Evolutionary conservation across 495 filamentous ascomycete genomes (phyloP).

Genomic region (Talaromyces ruber): DNA sequence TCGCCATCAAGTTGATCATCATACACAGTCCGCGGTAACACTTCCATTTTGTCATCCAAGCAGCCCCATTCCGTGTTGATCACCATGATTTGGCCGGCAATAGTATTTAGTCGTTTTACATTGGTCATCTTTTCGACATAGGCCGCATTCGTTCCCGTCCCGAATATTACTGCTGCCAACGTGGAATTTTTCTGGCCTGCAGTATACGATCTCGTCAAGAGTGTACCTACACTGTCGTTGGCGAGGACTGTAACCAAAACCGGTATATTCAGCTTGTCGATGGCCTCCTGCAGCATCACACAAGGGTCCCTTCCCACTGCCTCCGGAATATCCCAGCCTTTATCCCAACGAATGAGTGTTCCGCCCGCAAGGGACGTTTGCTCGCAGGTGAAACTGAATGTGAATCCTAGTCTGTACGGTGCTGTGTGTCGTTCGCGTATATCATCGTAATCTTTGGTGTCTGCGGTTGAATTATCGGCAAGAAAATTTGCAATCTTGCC

Average conservation of each 20-base stretch:
- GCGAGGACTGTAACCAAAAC: conserved; percentile 13
- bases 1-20: conserved; percentile 69
- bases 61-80: conserved; percentile 23
- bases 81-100: conserved; percentile 11
- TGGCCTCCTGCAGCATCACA: conserved; percentile 14
- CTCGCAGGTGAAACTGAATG: conserved; percentile 16
- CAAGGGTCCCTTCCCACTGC: conserved; percentile 13
- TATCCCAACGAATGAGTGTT: conserved; percentile 15
- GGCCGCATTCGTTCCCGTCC: conserved; percentile 31
- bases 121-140: conserved; percentile 20
- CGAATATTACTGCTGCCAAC: conserved; percentile 15
- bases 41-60: conserved; percentile 15
- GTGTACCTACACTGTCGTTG: conserved; percentile 15
- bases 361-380: conserved; percentile 12
- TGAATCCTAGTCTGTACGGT: conserved; percentile 14
- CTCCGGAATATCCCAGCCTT: conserved; percentile 17
- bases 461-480: background rate
- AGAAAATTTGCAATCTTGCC: conserved; percentile 10
- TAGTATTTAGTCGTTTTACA: conserved; percentile 2
- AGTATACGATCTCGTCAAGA: conserved; percentile 15
- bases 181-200: conserved; percentile 8
- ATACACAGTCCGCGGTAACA: conserved; percentile 55
- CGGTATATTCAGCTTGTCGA: conserved; percentile 10
- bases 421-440: background rate
- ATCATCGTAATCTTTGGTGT: background rate